Conservation (phyloP, 2,329 filamentous ascomycete genomes). For the Aspergillus sp. region DNA sequence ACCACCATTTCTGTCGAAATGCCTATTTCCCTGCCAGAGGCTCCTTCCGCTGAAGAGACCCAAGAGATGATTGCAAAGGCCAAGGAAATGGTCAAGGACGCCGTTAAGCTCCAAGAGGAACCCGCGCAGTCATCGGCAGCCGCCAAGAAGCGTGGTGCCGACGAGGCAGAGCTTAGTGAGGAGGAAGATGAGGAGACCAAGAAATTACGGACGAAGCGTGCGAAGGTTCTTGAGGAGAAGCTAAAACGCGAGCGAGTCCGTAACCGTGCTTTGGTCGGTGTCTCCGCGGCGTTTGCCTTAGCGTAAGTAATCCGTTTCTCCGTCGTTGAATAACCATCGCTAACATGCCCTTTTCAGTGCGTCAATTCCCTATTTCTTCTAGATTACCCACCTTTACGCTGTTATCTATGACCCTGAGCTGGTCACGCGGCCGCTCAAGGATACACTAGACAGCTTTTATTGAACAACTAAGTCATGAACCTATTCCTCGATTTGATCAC, state of each 20-base stretch:
- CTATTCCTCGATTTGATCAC: background rate
- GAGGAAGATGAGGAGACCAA: conserved; percentile 44
- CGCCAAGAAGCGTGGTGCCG: conserved; percentile 70
- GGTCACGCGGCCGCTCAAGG: background rate
- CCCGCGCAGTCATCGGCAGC: conserved; percentile 32
- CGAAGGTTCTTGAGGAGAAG: conserved; percentile 68
- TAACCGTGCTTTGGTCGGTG: conserved; percentile 79
- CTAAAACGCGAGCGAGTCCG: conserved; percentile 82
- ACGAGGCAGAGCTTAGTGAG: conserved; percentile 62
- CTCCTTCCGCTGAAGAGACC: conserved; percentile 74
- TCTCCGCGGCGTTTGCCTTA: conserved; percentile 82
- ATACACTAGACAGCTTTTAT: background rate
- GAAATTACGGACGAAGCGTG: conserved; percentile 67
- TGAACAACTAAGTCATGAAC: background rate
- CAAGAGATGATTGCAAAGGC: conserved; percentile 82
- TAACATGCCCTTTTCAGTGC: conserved; percentile 34
- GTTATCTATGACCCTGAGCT: background rate
- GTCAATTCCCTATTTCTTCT: conserved; percentile 50
- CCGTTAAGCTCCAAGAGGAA: conserved; percentile 51
- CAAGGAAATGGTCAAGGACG: conserved; percentile 80
- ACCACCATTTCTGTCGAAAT: conserved; percentile 76
- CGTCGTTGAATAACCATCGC: conserved; percentile 1
- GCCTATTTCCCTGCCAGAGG: conserved; percentile 64
- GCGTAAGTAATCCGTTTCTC: conserved; percentile 66
- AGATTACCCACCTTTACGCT: conserved; percentile 12